Evolutionary conservation across 768 basidiomycete species (phyloP), one percentile per base, ranked within the genome.

Genomic region (Hemileccinum rubropunctum): DNA sequence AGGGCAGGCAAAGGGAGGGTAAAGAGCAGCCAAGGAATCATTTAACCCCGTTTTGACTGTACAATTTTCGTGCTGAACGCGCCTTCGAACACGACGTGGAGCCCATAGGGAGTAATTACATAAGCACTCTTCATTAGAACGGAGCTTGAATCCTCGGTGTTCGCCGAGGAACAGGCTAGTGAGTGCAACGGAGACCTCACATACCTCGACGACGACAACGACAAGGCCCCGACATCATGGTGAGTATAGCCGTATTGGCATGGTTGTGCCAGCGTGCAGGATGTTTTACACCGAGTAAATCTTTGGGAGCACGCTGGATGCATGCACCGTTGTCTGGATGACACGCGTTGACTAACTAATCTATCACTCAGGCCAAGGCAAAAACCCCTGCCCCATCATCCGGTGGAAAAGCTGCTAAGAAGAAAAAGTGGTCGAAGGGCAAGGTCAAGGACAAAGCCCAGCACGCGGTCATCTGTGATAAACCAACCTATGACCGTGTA

Each of bases 361-460:
- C 38, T 20, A 7, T 58, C 47, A 48, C 45, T 73, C 81, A 86
- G 80, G 85, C 88, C 68, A 90, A 89, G 81, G 84, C 86, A 76
- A 76, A 84, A 66, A 73, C 90, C 58, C 73, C 86, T 52, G 75
- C 79, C 52, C 67, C 77, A 53, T 76, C 84, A 43, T 74, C 81
- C 58, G 86, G 88, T 59, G 87, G 89, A 69, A 93, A 93, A 72
- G 75, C 88, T 66, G 91, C 90, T 56, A 98, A 98, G 83, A 98
- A 98, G 84, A 98, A 98, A 91, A 98, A 98, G 83, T 98, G 95
- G 95, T 97, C 92, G 63, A 98, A 98, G 83, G 97, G 97, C 71
- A 98, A 98, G 78, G 97, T 99, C 73, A 99, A 99, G 88, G 97
- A 99, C 79, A 99, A 98, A 86, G 92, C 95, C 66, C 86, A 91